These are phyloP conservation scores for Candida oleophila DNA, from an alignment of 805 yeast genomes.

Conservation along the genomic window DNA sequence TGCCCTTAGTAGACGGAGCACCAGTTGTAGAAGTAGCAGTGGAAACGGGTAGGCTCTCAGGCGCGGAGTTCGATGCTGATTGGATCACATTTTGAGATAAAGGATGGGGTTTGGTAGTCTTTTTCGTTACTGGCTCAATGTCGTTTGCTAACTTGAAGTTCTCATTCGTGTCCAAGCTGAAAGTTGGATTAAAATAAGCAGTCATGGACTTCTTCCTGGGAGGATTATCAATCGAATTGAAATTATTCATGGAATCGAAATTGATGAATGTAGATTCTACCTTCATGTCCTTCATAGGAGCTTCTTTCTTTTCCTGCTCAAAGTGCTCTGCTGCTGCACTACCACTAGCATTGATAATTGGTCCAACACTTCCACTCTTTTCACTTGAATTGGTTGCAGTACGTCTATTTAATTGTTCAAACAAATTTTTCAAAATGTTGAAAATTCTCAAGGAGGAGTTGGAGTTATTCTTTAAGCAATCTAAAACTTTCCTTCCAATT, in stretches of 20 bases:
- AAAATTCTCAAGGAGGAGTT: slow-evolving; percentile 80
- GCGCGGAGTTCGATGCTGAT: background rate
- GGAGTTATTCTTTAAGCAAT: slow-evolving; percentile 67
- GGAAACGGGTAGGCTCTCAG: background rate
- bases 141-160: background rate
- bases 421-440: slow-evolving; percentile 73
- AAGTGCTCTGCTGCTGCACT: slow-evolving; percentile 7
- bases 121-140: background rate
- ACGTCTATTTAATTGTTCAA: slow-evolving; percentile 72
- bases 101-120: background rate
- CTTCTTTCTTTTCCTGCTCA: slow-evolving; percentile 5
- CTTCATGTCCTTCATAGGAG: slow-evolving; percentile 12
- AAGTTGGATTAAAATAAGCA: background rate
- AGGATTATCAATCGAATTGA: slow-evolving; percentile 5
- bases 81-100: background rate
- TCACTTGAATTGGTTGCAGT: slow-evolving; percentile 50
- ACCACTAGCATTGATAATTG: background rate
- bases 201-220: background rate
- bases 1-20: too few species aligned
- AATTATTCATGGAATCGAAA: slow-evolving; percentile 29
- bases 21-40: slow-evolving; percentile 2
- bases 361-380: slow-evolving; percentile 2
- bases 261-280: slow-evolving; percentile 24
- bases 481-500: slow-evolving; percentile 72
- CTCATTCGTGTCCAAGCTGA: background rate